Percentiles rank a stretch among this genome's conserved stretches.
Evolutionary conservation across 2,329 filamentous ascomycete species (phyloP).

Genomic region (Penicillium brevicompactum): DNA sequence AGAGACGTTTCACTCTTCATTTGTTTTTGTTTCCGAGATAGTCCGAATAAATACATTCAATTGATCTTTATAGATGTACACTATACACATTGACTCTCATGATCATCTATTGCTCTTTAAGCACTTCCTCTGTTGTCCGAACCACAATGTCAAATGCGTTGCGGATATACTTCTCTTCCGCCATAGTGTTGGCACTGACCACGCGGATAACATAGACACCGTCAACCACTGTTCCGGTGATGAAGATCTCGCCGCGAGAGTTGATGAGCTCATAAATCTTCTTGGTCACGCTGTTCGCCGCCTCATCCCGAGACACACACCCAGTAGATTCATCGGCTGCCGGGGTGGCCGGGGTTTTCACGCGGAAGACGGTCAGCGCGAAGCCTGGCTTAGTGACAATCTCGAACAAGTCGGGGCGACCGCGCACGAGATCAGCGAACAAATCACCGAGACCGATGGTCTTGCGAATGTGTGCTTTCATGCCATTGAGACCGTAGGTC

Average conservation of each 20-base stretch:
- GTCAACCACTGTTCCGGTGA: slow-evolving; percentile 75
- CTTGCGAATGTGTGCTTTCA: slow-evolving; percentile 72
- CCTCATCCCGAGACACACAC: slow-evolving; percentile 45
- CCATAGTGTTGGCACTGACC: slow-evolving; percentile 69
- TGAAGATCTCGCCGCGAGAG: slow-evolving; percentile 72
- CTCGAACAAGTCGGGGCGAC: slow-evolving; percentile 70
- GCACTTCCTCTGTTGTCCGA: slow-evolving; percentile 60
- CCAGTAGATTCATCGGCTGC: slow-evolving; percentile 20
- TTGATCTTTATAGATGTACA: too few species aligned
- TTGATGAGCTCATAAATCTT: slow-evolving; percentile 76
- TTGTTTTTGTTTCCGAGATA: too few species aligned
- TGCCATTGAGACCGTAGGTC: slow-evolving; percentile 74
- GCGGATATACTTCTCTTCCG: slow-evolving; percentile 72
- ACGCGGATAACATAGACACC: slow-evolving; percentile 79
- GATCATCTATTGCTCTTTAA: slow-evolving; percentile 11
- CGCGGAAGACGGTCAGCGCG: slow-evolving; percentile 74
- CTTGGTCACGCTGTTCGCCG: slow-evolving; percentile 70
- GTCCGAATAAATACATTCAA: too few species aligned
- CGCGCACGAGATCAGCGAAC: slow-evolving; percentile 64
- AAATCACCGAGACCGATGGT: slow-evolving; percentile 69
- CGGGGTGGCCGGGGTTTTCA: slow-evolving; percentile 49
- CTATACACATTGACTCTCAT: too few species aligned
- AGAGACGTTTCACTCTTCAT: too few species aligned
- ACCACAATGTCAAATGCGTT: slow-evolving; percentile 75
- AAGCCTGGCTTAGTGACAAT: slow-evolving; percentile 75